Base-by-base conservation (phyloP, 495 filamentous ascomycete species). In the Pyronema domesticum region DNA sequence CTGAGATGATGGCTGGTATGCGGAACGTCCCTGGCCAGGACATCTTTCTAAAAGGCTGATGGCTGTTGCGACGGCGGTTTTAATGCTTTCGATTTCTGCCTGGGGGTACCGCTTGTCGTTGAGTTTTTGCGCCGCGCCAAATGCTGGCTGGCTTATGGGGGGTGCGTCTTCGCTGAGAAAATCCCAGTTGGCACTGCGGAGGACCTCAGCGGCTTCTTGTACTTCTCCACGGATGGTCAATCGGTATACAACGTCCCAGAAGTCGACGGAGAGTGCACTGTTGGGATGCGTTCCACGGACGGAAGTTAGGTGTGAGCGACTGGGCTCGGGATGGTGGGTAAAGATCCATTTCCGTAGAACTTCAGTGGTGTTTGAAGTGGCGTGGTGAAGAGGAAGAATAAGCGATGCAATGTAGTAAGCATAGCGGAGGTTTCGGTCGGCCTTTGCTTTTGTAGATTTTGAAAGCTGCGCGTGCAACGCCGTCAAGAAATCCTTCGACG, bases 301-400 rank as follows among this genome's bases (percentile, higher is more conserved):
- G 6, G 53, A 37, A n/a, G 59, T 55, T 18, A 65, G 40, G 11
- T 65, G 51, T 14, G 39, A 47, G 7, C 48, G 48, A 8, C 53
- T 55, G 5, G 63, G 63, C 30, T 54, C 53, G 34, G 58, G 59
- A 13, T 55, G 53, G 49, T 62, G 57, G 6, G 51, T 55, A 36
- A 51, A 53, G 37, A 65, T 53, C 58, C 59, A 65, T 47, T 57
- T 57, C n/a, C 62, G 59, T n/a, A 65, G 40, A 8, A 63, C 58
- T 37, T 65, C 63, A 14, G 59, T 52, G 13, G 46, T 54, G 14
- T 55, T 62, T n/a, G 62, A 50, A 7, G 53, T 57, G 13, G 63
- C 61, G 35, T 65, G 56, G 37, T 65, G 59, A 2, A 65, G 51
- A 1, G 59, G 62, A 17, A 65, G 55, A 15, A 65, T 34, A 6